Percentiles rank a stretch among this genome's conserved stretches.
phyloP scores from a whole-genome alignment of 768 basidiomycete species.

The Hebeloma cylindrosporum region DNA sequence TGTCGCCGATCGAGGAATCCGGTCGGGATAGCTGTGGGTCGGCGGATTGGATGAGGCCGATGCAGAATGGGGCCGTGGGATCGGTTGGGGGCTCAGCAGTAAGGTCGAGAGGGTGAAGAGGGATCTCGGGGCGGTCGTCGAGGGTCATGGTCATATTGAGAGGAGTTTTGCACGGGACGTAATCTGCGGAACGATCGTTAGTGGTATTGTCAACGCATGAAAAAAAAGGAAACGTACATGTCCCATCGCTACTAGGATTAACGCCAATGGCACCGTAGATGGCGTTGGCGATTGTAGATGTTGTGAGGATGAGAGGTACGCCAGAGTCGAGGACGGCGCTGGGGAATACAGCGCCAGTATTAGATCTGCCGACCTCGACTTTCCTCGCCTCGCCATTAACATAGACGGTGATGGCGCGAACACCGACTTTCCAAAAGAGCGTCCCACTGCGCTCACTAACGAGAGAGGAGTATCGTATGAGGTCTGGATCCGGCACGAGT shows the following conservation, averaged over 20 bases:
- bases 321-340: constrained; percentile 76
- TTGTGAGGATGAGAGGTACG: constrained; percentile 64
- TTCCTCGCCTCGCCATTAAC: constrained; percentile 41
- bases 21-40: constrained; percentile 40
- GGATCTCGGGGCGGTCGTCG: constrained; percentile 52
- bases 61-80: constrained; percentile 48
- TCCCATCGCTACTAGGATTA: constrained; percentile 55
- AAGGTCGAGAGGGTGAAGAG: constrained; percentile 77
- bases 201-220: neutral
- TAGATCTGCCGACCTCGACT: constrained; percentile 41
- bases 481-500: constrained; percentile 52
- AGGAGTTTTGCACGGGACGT: constrained; percentile 68
- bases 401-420: constrained; percentile 63
- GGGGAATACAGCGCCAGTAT: constrained; percentile 45
- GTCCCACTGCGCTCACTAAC: constrained; percentile 40
- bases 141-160: constrained; percentile 51
- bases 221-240: constrained; percentile 47
- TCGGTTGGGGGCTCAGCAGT: constrained; percentile 47
- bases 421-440: constrained; percentile 62
- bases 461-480: constrained; percentile 50
- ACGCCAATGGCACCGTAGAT: constrained; percentile 78
- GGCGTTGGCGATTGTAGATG: constrained; percentile 60
- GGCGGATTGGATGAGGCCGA: constrained; percentile 66
- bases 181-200: constrained; percentile 45
- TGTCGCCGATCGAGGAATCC: constrained; percentile 50